Conservation (phyloP, 305 asterid genomes). For the Striga hermonthica region DNA sequence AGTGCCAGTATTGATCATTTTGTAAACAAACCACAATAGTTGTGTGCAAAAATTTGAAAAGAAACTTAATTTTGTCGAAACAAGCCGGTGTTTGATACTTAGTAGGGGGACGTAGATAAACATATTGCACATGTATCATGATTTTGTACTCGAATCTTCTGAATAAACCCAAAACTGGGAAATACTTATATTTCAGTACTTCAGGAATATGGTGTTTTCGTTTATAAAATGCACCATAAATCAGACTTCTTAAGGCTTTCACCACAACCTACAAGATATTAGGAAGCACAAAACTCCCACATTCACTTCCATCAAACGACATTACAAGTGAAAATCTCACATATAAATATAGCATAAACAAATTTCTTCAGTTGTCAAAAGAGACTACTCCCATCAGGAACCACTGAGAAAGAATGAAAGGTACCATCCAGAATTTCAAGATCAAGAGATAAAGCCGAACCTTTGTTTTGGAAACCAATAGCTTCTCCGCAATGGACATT, state of each 20-base stretch:
- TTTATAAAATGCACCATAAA: slow-evolving; percentile 2
- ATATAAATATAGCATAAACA: slow-evolving; percentile 23
- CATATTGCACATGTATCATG: background rate
- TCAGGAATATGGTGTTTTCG: background rate
- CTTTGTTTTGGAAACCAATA: slow-evolving; percentile 69
- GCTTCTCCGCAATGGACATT: slow-evolving; percentile 75
- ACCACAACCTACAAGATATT: slow-evolving; percentile 3
- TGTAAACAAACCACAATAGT: background rate
- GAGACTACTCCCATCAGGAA: background rate
- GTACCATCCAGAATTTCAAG: slow-evolving; percentile 3
- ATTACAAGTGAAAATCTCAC: slow-evolving; percentile 10
- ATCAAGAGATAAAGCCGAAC: slow-evolving; percentile 37
- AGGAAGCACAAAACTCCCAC: background rate
- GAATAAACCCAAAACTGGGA: background rate
- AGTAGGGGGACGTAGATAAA: background rate
- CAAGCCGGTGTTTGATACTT: background rate
- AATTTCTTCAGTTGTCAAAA: background rate
- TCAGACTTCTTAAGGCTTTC: slow-evolving; percentile 7
- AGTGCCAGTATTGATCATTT: background rate
- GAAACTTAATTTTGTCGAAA: background rate
- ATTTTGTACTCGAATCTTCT: background rate
- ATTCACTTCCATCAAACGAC: slow-evolving; percentile 1
- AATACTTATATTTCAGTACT: slow-evolving; percentile 1
- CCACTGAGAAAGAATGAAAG: no score
- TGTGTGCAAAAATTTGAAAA: slow-evolving; percentile 2